Base-by-base conservation (phyloP, 1,284 basidiomycete species). In the Malassezia yamatoensis region DNA sequence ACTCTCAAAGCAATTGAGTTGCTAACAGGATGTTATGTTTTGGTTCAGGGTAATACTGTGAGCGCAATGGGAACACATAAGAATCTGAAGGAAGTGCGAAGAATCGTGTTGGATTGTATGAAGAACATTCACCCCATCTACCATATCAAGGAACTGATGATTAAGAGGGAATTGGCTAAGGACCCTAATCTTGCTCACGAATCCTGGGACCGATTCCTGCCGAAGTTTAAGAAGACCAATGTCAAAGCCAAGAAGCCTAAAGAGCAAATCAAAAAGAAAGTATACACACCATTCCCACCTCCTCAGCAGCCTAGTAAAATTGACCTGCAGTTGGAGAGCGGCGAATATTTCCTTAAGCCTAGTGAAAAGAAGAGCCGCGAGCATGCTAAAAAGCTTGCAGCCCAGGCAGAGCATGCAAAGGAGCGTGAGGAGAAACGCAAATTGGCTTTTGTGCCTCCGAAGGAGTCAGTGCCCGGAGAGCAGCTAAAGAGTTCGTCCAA, bases 91-190 rank as follows among this genome's bases (percentile, higher is more conserved):
- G 91, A 96, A 75, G 93, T 98, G 4, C 82, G 94, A 53, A 77
- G 91, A 57, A 96, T 98, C 65, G 83, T 99, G 29, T 77, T 96
- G 49, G 94, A 99, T 75, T 99, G 94, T 78, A 94, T 99, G 89
- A 93, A 88, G 78, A 99, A 99, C 73, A 87, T 98, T 49, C 94
- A 99, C 72, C 94, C 94, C 2, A 98, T 99, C 72, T 99, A 99
- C 76, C 85, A 91, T 64, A 99, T 99, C 78, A 99, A 99, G 88
- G 94, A 98, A 78, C 81, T 99, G 45, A 99, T 99, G 94, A 93
- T 99, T 70, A 86, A 90, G 58, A 85, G 93, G 46, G 94, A 99
- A 77, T 81, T 99, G 6, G 90, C 93, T 13, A 96, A 96, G 78
- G 94, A 99, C 71, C 93, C 94, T 3, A 93, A 96, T 72, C 82